Conservation (phyloP, 257 asterid species). For the Ophiorrhiza pumila region DNA sequence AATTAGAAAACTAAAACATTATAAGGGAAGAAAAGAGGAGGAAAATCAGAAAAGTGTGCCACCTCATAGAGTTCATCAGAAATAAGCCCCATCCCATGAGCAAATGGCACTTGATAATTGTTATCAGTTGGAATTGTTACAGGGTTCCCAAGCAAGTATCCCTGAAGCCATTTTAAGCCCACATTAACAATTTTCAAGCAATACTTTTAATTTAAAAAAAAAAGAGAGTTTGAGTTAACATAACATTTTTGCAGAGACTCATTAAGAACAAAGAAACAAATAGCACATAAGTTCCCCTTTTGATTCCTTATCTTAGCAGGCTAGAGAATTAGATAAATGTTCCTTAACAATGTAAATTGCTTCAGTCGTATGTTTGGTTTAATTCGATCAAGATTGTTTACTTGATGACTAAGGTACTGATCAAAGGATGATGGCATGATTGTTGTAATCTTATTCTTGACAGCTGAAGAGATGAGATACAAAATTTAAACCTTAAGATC, state of each 20-base stretch:
- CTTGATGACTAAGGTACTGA: neutral
- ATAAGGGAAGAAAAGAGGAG: neutral
- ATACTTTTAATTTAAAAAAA: no score
- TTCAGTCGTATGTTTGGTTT: no score
- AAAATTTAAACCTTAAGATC: slow-evolving; percentile 31
- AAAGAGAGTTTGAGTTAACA: no score
- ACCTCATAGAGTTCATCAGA: slow-evolving; percentile 44
- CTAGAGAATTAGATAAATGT: no score
- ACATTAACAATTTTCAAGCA: neutral
- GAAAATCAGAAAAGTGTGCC: neutral
- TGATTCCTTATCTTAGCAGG: no score
- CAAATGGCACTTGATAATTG: slow-evolving; percentile 34
- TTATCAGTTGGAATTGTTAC: slow-evolving; percentile 23
- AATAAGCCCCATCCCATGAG: slow-evolving; percentile 39
- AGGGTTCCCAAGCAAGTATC: slow-evolving; percentile 43
- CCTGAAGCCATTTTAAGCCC: slow-evolving; percentile 29
- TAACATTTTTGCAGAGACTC: no score
- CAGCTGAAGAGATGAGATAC: neutral
- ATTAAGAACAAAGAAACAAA: no score
- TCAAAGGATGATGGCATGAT: neutral
- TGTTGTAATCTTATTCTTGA: no score
- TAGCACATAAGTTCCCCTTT: no score
- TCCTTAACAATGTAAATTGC: no score
- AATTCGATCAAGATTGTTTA: no score
- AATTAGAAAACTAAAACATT: neutral